Conservation (phyloP, 2,329 filamentous ascomycete genomes). For the Leptographium procerum region DNA sequence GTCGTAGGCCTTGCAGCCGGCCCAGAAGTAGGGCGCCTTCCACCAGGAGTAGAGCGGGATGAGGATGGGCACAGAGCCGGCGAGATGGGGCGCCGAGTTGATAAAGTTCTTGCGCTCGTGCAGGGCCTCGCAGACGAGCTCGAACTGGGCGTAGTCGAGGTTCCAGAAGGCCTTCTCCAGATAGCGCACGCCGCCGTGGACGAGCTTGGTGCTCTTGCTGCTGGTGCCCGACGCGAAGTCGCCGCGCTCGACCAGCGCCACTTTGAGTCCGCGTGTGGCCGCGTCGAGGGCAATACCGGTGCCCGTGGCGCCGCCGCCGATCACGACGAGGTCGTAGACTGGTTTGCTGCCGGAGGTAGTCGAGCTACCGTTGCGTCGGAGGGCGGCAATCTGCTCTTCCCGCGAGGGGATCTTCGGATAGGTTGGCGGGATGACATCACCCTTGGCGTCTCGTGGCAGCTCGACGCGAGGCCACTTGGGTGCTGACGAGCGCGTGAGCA, state of each 20-base stretch:
- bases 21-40: constrained; percentile 66
- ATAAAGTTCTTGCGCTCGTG: constrained; percentile 75
- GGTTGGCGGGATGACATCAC: constrained; percentile 51
- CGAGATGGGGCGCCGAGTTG: constrained; percentile 72
- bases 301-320: constrained; percentile 70
- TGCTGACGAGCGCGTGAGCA: neutral
- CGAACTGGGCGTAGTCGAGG: constrained; percentile 71
- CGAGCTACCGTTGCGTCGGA: constrained; percentile 29
- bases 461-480: neutral
- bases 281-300: constrained; percentile 73
- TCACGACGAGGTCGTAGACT: constrained; percentile 62
- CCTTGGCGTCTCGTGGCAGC: constrained; percentile 39
- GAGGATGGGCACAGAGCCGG: constrained; percentile 71
- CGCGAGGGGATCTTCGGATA: constrained; percentile 52
- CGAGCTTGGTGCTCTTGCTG: constrained; percentile 78
- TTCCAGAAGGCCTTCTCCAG: constrained; percentile 80
- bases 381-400: constrained; percentile 50
- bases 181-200: constrained; percentile 78
- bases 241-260: constrained; percentile 70
- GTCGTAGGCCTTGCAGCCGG: constrained; percentile 66
- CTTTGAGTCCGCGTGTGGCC: constrained; percentile 65
- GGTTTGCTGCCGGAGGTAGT: constrained; percentile 28
- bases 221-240: constrained; percentile 74
- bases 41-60: constrained; percentile 73
- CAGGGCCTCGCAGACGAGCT: constrained; percentile 69